These are phyloP conservation scores for Picea abies DNA, from an alignment of 83 land plant species.

Conservation along the genomic window DNA sequence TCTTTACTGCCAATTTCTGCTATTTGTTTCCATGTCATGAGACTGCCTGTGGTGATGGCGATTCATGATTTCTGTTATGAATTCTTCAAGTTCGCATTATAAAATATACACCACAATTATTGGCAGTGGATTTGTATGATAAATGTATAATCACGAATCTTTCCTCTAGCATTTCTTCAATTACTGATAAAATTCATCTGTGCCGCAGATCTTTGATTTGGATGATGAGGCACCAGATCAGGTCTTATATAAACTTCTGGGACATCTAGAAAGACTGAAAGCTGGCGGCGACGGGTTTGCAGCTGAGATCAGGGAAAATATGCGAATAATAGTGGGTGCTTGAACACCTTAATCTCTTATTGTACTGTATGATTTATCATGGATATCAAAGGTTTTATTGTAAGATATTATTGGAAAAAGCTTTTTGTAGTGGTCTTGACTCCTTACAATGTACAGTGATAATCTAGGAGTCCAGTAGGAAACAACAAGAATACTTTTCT, in stretches of 20 bases:
- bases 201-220: constrained; percentile 77
- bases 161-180: neutral
- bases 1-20: neutral
- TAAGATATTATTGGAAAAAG: no score
- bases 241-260: constrained; percentile 52
- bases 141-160: neutral
- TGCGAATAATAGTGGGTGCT: constrained; percentile 4
- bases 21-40: neutral
- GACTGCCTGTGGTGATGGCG: neutral
- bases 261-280: constrained; percentile 67
- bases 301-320: constrained; percentile 38
- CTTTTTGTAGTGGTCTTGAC: no score
- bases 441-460: neutral
- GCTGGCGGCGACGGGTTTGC: constrained; percentile 52
- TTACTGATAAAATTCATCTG: neutral
- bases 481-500: no score
- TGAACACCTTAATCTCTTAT: no score
- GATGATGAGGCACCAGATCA: constrained; percentile 70
- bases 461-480: no score
- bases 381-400: no score
- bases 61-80: neutral
- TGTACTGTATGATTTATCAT: no score
- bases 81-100: no score
- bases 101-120: neutral
- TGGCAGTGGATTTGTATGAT: neutral